Evolutionary conservation across 2,329 filamentous ascomycete genomes (phyloP).

Genomic region (Neonectria magnoliae): DNA sequence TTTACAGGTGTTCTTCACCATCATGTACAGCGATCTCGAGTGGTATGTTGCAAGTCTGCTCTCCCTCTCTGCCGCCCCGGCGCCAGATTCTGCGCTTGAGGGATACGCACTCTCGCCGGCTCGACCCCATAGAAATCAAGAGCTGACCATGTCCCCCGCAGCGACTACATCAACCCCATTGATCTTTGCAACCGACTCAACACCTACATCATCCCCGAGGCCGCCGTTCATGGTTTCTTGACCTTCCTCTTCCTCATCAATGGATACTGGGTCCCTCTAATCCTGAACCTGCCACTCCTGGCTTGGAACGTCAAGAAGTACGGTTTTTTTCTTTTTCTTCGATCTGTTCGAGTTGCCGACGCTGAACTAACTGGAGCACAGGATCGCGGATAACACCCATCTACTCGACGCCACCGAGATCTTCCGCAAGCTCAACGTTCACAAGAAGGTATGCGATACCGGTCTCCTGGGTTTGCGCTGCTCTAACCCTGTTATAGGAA

Average conservation of each 20-base stretch:
- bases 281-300: conserved; percentile 91
- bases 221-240: conserved; percentile 94
- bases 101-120: conserved; percentile 25
- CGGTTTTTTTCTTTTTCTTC: conserved; percentile 54
- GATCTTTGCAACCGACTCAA: conserved; percentile 99
- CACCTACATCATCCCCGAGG: conserved; percentile 99
- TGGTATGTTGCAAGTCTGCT: conserved; percentile 71
- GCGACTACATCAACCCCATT: conserved; percentile 99
- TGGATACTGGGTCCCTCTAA: conserved; percentile 94
- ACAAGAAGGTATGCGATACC: conserved; percentile 82
- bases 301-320: conserved; percentile 99
- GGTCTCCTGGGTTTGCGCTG: not conserved
- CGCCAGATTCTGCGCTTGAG: conserved; percentile 28
- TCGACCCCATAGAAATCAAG: conserved; percentile 11
- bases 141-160: conserved; percentile 51
- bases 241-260: conserved; percentile 98
- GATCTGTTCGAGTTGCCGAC: not conserved
- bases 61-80: conserved; percentile 13
- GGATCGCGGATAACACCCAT: conserved; percentile 97
- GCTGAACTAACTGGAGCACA: conserved; percentile 52
- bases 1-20: conserved; percentile 99
- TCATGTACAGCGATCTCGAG: conserved; percentile 99
- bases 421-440: conserved; percentile 97
- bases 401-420: conserved; percentile 98
- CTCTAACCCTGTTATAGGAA: conserved; percentile 69